A percentile compares a stretch with the other conserved stretches of the same genome.
Evolutionary conservation across 208 protist species (phyloP).

Genomic region (Acanthamoeba lenticulata): DNA sequence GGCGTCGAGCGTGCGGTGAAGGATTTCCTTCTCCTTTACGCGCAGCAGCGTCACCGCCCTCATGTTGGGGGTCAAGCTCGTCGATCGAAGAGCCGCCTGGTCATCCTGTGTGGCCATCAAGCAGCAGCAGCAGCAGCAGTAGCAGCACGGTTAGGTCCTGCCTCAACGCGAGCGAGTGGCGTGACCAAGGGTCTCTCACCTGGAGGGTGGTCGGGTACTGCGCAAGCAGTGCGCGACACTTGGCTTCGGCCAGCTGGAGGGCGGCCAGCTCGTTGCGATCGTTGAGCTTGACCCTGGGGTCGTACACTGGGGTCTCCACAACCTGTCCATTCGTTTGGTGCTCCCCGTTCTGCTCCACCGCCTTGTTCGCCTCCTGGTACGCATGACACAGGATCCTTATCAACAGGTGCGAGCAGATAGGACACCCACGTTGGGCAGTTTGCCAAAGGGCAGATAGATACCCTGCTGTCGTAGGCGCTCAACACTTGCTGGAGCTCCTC

Average conservation of each 20-base stretch:
- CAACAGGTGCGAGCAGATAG: too few species aligned
- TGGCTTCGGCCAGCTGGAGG: background rate
- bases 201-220: constrained; percentile 1
- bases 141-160: too few species aligned
- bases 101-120: constrained; percentile 1
- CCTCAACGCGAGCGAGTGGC: too few species aligned
- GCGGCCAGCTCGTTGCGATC: constrained; percentile 30
- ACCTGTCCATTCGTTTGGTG: background rate
- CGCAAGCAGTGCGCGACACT: background rate
- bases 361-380: background rate
- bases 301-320: background rate
- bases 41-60: background rate
- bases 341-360: background rate
- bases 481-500: background rate
- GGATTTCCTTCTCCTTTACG: constrained; percentile 50
- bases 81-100: background rate
- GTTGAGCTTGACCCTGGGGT: constrained; percentile 9
- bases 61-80: background rate
- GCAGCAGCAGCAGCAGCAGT: too few species aligned
- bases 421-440: too few species aligned
- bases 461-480: background rate
- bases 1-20: background rate
- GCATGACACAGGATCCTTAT: background rate
- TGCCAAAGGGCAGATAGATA: background rate
- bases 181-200: background rate